Base-by-base conservation (phyloP, 2,329 filamentous ascomycete species). In the Neofusicoccum laricinum region DNA sequence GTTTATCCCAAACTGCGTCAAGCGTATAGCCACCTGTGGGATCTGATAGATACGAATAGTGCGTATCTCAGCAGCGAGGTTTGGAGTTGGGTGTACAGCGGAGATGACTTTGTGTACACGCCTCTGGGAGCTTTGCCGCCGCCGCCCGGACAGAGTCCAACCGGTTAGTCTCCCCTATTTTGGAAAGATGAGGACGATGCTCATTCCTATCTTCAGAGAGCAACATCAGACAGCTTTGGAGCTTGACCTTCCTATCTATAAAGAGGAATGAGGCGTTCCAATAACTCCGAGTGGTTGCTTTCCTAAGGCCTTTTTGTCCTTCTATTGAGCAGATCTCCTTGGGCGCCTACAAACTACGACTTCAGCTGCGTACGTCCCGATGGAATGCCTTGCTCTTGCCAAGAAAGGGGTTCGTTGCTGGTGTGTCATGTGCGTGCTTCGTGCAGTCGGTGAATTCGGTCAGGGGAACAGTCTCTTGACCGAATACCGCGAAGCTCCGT, bases 21-120 rank as follows among this genome's bases (percentile, higher is more conserved):
- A 4, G 86, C 87, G 0, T 89, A 89, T 67, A 86, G 86, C 66
- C 73, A 77, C 3, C 77, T 89, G 0, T 89, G 86, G 86, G 82
- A 88, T 68, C 75, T 82, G 0, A 87, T 89, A 36, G 85, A 88
- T 34, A 77, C 76, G 0, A 89, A 89, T 65, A 66, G 68, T 2
- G 74, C 72, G 2, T 78, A 84, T 62, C 71, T 89, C 14, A 83
- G 82, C 64, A 78, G 77, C 1, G 86, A 89, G 69, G 85, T 89
- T 0, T 89, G 87, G 87, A 86, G 82, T 58, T 89, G 86, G 86
- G 77, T 78, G 7, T 88, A 85, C 66, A 73, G 72, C 30, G 75
- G 81, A 66, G 80, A 73, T 1, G 71, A 71, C 7, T 88, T 84
- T 69, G 68, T 79, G 40, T 80, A 82, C 49, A 79, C 79, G 61